Conservation (phyloP, 306 rosid species). For the Urtica urens region DNA sequence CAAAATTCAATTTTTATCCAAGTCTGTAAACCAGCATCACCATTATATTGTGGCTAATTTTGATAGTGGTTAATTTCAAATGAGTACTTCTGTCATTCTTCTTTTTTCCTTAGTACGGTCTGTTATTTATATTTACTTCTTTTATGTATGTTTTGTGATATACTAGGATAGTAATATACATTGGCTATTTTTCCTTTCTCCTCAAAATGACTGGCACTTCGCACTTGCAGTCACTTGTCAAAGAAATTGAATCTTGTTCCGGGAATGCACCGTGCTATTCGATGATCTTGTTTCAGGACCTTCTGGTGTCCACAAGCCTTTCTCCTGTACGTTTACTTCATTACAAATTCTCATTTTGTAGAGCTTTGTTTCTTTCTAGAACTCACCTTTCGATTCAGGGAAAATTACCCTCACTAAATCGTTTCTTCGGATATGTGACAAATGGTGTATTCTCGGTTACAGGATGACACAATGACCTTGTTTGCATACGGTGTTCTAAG, state of each 20-base stretch:
- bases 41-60: neutral
- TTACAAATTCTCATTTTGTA: constrained; percentile 23
- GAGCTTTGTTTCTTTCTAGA: constrained; percentile 1
- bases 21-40: neutral
- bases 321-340: constrained; percentile 91
- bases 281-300: constrained; percentile 77
- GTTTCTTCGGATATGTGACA: too few relatives aligned
- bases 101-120: neutral
- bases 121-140: neutral
- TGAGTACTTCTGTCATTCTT: too few relatives aligned
- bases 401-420: too few relatives aligned
- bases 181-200: neutral
- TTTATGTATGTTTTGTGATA: neutral
- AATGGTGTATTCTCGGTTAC: constrained; percentile 9
- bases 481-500: constrained; percentile 90
- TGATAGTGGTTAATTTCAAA: too few relatives aligned
- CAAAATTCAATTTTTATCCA: neutral
- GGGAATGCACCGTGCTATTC: constrained; percentile 75
- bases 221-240: constrained; percentile 80
- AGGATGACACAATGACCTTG: constrained; percentile 87
- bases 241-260: constrained; percentile 62
- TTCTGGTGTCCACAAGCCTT: constrained; percentile 89
- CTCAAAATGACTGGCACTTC: constrained; percentile 7
- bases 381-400: constrained; percentile 1
- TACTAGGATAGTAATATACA: neutral